Percentiles rank a stretch among this genome's conserved stretches.
phyloP scores from a whole-genome alignment of 2,329 filamentous ascomycete species.

The Pyrenophora teres region DNA sequence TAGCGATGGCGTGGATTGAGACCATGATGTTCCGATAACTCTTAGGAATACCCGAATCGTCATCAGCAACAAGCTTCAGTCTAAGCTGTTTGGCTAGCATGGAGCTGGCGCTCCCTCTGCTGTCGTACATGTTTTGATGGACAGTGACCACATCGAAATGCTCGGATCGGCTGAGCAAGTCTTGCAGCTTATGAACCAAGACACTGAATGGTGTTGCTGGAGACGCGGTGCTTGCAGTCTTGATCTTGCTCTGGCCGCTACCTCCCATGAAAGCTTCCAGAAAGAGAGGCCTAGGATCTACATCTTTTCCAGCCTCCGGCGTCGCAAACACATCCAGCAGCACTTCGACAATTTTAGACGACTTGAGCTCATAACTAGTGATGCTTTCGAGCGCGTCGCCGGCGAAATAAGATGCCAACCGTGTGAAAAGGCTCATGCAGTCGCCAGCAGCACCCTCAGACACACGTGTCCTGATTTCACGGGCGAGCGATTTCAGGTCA shows the following conservation, averaged over 20 bases:
- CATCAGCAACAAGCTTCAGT: constrained; percentile 84
- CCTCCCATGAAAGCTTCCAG: constrained; percentile 90
- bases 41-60: constrained; percentile 85
- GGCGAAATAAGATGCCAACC: constrained; percentile 82
- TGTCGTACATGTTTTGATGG: constrained; percentile 89
- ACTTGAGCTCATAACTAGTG: constrained; percentile 91
- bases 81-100: constrained; percentile 97
- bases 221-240: constrained; percentile 68
- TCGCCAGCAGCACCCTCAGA: constrained; percentile 50
- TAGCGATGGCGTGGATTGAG: constrained; percentile 96
- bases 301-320: constrained; percentile 60
- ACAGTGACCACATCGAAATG: constrained; percentile 98
- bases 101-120: constrained; percentile 85
- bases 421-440: constrained; percentile 71
- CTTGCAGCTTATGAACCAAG: constrained; percentile 91
- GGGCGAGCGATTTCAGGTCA: constrained; percentile 72
- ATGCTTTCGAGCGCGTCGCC: constrained; percentile 88
- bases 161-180: constrained; percentile 92
- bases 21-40: constrained; percentile 95
- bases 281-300: constrained; percentile 78
- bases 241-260: constrained; percentile 63
- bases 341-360: constrained; percentile 84
- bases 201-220: constrained; percentile 86
- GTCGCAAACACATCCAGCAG: constrained; percentile 78
- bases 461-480: constrained; percentile 74